Base-by-base conservation (phyloP, 495 filamentous ascomycete genomes). In the Penicillium turbatum region DNA sequence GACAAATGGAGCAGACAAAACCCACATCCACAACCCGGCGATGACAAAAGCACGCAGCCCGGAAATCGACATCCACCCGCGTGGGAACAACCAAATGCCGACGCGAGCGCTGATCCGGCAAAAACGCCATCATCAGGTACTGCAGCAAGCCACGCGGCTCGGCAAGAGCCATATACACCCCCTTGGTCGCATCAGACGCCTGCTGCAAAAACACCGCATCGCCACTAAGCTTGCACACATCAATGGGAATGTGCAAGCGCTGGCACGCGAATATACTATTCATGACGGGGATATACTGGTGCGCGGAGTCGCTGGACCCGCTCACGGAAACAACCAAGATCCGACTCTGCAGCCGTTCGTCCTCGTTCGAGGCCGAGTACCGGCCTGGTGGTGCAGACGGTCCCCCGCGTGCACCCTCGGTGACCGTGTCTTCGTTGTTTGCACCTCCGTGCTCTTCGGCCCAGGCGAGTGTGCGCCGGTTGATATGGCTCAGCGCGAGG, bases 211-310 rank as follows among this genome's bases (percentile, higher is more conserved):
- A 96, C n/a, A 93, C 90, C 5, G 86, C 86, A 59, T 89, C 86
- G 6, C 89, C 90, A 38, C 87, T 82, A 9, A 98, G 78, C 51
- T 95, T 86, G 51, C 90, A 82, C 29, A 96, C 88, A 67, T 97
- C 92, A 66, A 98, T 88, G 12, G 93, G 88, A 54, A 97, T 89
- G 55, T 78, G 79, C 45, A 89, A 75, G 48, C 92, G 86, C 59
- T 80, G 90, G 54, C 92, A 91, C 9, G 93, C 95, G 70, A 98
- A 98, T 36, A 97, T 95, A 57, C 84, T 80, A 74, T 97, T 98
- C 92, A 97, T 98, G 42, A 96, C 87, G 2, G 92, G 88, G 51
- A 97, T 97, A 73, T 98, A 98, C 67, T 97, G 92, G 29, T 86
- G 81, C 0, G 92, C 85, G 5, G 90, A 79, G 71, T 89, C 87